phyloP scores from a whole-genome alignment of 371 early-diverging fungal genomes.

The Synchytrium microbalum region DNA sequence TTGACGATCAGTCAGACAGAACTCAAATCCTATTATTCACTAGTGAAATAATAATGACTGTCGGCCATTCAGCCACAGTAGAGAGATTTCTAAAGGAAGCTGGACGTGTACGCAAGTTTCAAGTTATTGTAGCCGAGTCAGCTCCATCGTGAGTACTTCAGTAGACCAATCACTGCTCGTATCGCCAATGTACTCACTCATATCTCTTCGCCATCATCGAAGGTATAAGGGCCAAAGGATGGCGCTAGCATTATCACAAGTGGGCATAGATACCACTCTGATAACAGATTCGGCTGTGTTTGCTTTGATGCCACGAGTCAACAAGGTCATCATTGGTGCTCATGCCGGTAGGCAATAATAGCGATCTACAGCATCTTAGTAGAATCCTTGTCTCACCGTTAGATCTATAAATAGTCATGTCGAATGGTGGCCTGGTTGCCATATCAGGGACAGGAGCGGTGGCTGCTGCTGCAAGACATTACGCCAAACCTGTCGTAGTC shows the following conservation, averaged over 20 bases:
- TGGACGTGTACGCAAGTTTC: slow-evolving; percentile 77
- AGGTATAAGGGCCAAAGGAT: slow-evolving; percentile 73
- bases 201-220: slow-evolving; percentile 7
- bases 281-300: slow-evolving; percentile 89
- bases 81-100: slow-evolving; percentile 80
- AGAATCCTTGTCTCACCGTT: neutral
- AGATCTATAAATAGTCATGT: slow-evolving; percentile 53
- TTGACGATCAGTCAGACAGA: neutral
- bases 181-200: neutral
- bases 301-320: slow-evolving; percentile 94
- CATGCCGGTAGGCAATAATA: slow-evolving; percentile 58
- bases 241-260: slow-evolving; percentile 64
- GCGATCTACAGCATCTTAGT: neutral
- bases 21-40: neutral
- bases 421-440: slow-evolving; percentile 88
- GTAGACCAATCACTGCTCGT: neutral
- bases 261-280: slow-evolving; percentile 86
- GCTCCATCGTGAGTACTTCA: slow-evolving; percentile 61
- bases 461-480: slow-evolving; percentile 86
- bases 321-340: slow-evolving; percentile 91
- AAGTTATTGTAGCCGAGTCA: slow-evolving; percentile 87
- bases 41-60: slow-evolving; percentile 92
- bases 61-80: slow-evolving; percentile 80
- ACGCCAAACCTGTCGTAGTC: slow-evolving; percentile 82
- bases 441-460: slow-evolving; percentile 72